Conservation (phyloP, 2,329 filamentous ascomycete genomes). For the Xenosphaeropsis pyriputrescens region DNA sequence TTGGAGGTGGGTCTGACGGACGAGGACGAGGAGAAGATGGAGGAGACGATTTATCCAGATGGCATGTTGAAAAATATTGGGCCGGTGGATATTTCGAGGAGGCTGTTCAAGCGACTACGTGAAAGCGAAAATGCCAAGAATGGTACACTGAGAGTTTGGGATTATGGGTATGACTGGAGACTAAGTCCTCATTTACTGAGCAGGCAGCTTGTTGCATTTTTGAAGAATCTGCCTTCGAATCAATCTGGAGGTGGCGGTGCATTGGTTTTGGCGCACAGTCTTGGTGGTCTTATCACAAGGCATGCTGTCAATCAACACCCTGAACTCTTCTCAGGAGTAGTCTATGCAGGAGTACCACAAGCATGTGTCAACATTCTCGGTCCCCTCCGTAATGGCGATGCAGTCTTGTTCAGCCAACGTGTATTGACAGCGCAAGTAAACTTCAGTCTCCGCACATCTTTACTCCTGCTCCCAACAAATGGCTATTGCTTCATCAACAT, state of each 20-base stretch:
- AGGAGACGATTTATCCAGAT: constrained; percentile 67
- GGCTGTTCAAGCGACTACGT: constrained; percentile 64
- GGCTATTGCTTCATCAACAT: constrained; percentile 74
- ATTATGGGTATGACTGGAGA: constrained; percentile 94
- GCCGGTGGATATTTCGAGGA: constrained; percentile 75
- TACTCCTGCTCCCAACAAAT: constrained; percentile 71
- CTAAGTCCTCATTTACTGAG: constrained; percentile 69
- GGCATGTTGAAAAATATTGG: constrained; percentile 89
- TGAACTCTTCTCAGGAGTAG: constrained; percentile 70
- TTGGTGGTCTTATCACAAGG: constrained; percentile 77
- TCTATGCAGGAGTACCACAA: constrained; percentile 76
- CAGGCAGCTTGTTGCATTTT: constrained; percentile 53
- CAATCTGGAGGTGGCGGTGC: constrained; percentile 51
- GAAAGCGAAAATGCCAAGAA: constrained; percentile 58
- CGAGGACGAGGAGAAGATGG: constrained; percentile 73
- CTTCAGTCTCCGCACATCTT: constrained; percentile 80
- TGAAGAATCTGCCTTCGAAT: constrained; percentile 66
- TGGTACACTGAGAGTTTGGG: constrained; percentile 65
- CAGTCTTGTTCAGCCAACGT: constrained; percentile 76
- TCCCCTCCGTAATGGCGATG: constrained; percentile 81
- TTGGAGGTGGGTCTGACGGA: constrained; percentile 71
- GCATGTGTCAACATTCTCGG: constrained; percentile 86
- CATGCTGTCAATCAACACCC: constrained; percentile 78
- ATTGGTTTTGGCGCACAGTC: constrained; percentile 69
- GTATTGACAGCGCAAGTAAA: constrained; percentile 87